Conservation (phyloP, 768 basidiomycete species). For the Suillus placidus region DNA sequence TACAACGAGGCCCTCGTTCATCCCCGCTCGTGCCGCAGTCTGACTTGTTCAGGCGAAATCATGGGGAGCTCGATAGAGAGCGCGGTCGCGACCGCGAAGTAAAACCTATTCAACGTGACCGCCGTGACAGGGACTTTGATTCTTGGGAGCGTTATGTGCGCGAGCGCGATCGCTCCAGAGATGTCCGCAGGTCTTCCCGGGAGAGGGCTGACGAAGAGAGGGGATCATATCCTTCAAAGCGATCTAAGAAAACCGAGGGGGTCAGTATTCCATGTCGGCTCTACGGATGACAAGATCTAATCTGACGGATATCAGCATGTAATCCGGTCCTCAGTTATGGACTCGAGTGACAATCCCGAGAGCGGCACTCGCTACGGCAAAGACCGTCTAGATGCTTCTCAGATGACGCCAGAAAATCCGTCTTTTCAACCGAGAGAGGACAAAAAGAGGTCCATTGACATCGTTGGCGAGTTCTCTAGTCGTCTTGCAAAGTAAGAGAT, state of each 20-base stretch:
- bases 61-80: slow-evolving; percentile 20
- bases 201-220: slow-evolving; percentile 31
- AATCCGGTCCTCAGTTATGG: neutral
- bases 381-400: neutral
- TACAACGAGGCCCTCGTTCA: slow-evolving; percentile 27
- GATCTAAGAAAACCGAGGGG: slow-evolving; percentile 27
- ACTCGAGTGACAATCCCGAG: neutral
- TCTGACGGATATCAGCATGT: slow-evolving; percentile 16
- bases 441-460: neutral
- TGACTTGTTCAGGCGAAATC: slow-evolving; percentile 43
- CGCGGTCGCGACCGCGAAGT: slow-evolving; percentile 29
- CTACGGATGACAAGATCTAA: neutral
- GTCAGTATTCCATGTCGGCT: slow-evolving; percentile 22
- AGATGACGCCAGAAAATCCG: neutral
- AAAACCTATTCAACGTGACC: slow-evolving; percentile 22
- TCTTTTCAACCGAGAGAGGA: neutral
- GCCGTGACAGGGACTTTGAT: slow-evolving; percentile 29
- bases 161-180: slow-evolving; percentile 21
- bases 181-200: slow-evolving; percentile 20
- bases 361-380: neutral
- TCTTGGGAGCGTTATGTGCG: slow-evolving; percentile 22
- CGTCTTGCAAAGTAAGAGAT: slow-evolving; percentile 39
- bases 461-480: slow-evolving; percentile 40
- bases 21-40: slow-evolving; percentile 46
- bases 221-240: slow-evolving; percentile 30